Percentiles rank a stretch among this genome's conserved stretches.
Conservation (phyloP, 2,329 filamentous ascomycete species). For the Trichoderma sp. region DNA sequence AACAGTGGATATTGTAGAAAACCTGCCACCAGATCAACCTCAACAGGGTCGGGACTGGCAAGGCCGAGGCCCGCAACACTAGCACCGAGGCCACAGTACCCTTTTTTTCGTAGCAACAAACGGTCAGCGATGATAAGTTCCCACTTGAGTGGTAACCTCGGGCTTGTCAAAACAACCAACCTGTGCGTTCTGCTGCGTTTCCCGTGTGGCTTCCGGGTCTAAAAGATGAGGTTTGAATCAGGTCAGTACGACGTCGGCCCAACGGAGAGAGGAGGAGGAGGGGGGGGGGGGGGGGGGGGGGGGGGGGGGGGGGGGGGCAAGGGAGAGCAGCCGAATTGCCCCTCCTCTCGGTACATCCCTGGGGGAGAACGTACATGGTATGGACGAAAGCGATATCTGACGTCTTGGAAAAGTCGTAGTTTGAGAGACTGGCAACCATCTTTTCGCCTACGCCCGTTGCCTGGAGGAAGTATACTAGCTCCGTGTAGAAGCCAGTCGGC, state of each 20-base stretch:
- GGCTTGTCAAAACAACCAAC: slow-evolving; percentile 29
- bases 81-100: slow-evolving; percentile 69
- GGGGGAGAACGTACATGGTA: slow-evolving; percentile 61
- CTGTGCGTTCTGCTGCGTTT: slow-evolving; percentile 29
- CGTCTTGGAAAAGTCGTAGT: slow-evolving; percentile 80
- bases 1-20: background rate
- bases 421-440: slow-evolving; percentile 64
- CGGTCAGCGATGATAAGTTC: slow-evolving; percentile 24
- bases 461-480: slow-evolving; percentile 67
- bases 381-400: slow-evolving; percentile 75
- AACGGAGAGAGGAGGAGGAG: no score
- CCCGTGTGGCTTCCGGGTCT: slow-evolving; percentile 38
- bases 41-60: slow-evolving; percentile 49
- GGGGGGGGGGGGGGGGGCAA: no score
- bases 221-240: slow-evolving; percentile 20
- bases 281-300: no score
- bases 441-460: slow-evolving; percentile 62
- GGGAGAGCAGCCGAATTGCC: no score
- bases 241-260: background rate
- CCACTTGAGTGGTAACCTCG: slow-evolving; percentile 10
- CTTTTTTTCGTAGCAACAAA: slow-evolving; percentile 41
- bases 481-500: slow-evolving; percentile 57
- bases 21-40: slow-evolving; percentile 69
- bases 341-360: background rate
- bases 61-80: slow-evolving; percentile 65